Base-by-base conservation (phyloP, 306 rosid species). In the Dalbergia cultrata region DNA sequence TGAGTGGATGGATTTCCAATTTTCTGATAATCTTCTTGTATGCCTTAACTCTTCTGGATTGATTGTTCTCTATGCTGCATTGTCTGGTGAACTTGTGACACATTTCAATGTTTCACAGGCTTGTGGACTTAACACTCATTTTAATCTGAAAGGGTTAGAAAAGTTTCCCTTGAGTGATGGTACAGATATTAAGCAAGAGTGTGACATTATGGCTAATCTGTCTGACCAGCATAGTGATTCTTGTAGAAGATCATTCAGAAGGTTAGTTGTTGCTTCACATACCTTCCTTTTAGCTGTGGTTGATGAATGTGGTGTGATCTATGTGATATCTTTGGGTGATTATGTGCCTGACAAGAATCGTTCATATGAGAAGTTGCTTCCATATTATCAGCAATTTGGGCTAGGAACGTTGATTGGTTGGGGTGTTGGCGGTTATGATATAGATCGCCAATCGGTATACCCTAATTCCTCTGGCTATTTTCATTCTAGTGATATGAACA, bases 401-500 rank as follows among this genome's bases (percentile, higher is more conserved):
- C 81, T 84, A 82, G 98, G 96, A 56, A 76, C 80, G 85, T 82
- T 87, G 84, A 89, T 84, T 87, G 90, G 92, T 65, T 95, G 93
- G 94, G 92, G 92, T 74, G 95, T 89, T 60, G 97, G 92, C 70
- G 96, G 96, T 81, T 91, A 87, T 83, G 85, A 88, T 76, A 88
- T 95, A 45, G 89, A 95, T 57, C 66, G 76, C 82, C 97, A 89
- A 88, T 82, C 82, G 74, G 85, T 69, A 8, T 62, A 56, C 87
- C 70, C 89, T 65, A 79, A 81, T 70, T 86, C 68, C 37, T 53
- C 82, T 19, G 80, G 86, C 21, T 10, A 41, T 82, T 79, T 56
- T 59, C 64, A 64, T 66, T 78, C 62, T 71, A 68, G 75, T 73
- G 59, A 56, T 78, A 78, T 71, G 41, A 77, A 86, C 64, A 83